Evolutionary conservation across 768 basidiomycete species (phyloP).

Genomic region (Filobasidium floriforme): DNA sequence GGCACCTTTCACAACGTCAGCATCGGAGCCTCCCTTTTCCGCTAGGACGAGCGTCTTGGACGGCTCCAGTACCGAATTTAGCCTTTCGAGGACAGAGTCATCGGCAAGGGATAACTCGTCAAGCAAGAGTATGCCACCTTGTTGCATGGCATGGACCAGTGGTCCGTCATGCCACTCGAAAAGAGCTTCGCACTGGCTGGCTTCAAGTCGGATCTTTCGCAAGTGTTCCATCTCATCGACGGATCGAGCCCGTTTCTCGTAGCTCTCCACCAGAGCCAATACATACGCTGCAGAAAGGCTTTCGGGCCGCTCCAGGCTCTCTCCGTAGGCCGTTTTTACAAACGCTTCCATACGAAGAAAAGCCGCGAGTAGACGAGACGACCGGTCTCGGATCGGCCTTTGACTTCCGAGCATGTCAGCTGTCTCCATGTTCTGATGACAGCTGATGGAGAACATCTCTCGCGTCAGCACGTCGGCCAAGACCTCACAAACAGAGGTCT

Average conservation of each 20-base stretch:
- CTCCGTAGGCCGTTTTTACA: not conserved
- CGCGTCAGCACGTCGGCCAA: conserved; percentile 62
- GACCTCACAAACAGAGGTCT: conserved; percentile 91
- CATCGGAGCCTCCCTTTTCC: conserved; percentile 74
- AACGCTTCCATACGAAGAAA: conserved; percentile 2
- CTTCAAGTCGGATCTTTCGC: conserved; percentile 30
- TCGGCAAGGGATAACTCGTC: conserved; percentile 97
- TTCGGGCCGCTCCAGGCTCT: not conserved
- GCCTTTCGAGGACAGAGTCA: conserved; percentile 91
- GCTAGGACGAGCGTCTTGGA: conserved; percentile 80
- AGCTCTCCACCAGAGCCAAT: conserved; percentile 44
- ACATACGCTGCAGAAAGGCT: conserved; percentile 22
- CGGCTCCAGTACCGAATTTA: conserved; percentile 95
- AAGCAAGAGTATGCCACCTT: conserved; percentile 75
- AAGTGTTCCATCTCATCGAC: conserved; percentile 45
- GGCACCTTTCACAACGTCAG: conserved; percentile 59
- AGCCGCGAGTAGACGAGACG: conserved; percentile 34
- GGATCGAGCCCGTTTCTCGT: conserved; percentile 42
- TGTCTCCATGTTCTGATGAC: conserved; percentile 97
- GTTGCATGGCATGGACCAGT: conserved; percentile 82
- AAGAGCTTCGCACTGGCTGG: conserved; percentile 57
- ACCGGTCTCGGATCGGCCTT: conserved; percentile 74
- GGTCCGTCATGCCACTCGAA: conserved; percentile 98
- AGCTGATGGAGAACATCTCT: conserved; percentile 68
- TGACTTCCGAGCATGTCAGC: conserved; percentile 92